Conservation (phyloP, 805 yeast genomes). For the Metschnikowia gruessii region DNA sequence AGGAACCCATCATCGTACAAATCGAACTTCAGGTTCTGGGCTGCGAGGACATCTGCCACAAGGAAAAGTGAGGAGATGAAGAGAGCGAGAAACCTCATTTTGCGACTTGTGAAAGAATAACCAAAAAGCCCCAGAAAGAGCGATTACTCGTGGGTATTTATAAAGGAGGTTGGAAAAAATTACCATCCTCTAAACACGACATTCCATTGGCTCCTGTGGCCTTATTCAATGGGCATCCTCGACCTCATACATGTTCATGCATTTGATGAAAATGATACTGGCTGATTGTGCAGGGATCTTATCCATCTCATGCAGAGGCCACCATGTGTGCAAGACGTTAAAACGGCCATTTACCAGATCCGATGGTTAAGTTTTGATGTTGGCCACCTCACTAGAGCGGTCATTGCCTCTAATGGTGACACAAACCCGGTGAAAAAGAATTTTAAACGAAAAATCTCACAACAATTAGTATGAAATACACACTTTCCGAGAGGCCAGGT, state of each 20-base stretch:
- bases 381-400: no score
- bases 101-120: neutral
- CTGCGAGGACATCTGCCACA: slow-evolving; percentile 1
- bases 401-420: no score
- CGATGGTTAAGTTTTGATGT: no score
- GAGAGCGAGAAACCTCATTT: slow-evolving; percentile 1
- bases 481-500: no score
- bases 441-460: no score
- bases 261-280: neutral
- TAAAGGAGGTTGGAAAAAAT: neutral
- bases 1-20: slow-evolving; percentile 5
- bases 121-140: neutral
- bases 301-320: no score
- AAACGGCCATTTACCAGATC: no score
- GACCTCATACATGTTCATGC: slow-evolving; percentile 1
- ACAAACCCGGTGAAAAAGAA: no score
- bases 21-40: slow-evolving; percentile 1
- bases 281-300: no score
- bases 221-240: neutral
- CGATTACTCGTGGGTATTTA: neutral
- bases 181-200: neutral
- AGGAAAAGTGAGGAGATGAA: slow-evolving; percentile 1
- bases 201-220: neutral
- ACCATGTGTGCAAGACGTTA: no score
- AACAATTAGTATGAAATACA: no score